These are phyloP conservation scores for Yueomyces sinensis DNA, from an alignment of 805 yeast species.

Conservation along the genomic window DNA sequence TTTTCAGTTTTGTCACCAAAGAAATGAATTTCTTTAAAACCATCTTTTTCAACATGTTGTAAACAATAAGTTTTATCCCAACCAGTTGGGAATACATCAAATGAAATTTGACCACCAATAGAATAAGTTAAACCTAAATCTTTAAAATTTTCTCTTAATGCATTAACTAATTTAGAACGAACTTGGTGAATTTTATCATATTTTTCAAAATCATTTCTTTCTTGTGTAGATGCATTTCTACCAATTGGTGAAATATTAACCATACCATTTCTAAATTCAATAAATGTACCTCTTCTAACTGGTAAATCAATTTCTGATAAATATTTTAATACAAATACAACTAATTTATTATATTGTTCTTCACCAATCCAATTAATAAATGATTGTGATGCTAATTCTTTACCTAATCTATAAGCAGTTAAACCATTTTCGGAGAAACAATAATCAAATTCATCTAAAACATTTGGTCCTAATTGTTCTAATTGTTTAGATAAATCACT, in stretches of 20 bases:
- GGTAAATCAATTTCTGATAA: constrained; percentile 82
- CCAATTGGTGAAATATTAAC: constrained; percentile 97
- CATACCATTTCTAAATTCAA: constrained; percentile 99
- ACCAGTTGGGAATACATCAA: constrained; percentile 99
- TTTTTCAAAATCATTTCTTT: constrained; percentile 85
- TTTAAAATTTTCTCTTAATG: constrained; percentile 70
- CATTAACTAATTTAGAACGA: constrained; percentile 75
- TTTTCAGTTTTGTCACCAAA: constrained; percentile 95
- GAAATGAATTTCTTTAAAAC: constrained; percentile 83
- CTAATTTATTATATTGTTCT: constrained; percentile 81
- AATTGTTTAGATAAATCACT: constrained; percentile 87
- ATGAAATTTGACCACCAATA: constrained; percentile 98
- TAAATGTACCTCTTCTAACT: constrained; percentile 95
- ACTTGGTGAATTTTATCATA: constrained; percentile 70
- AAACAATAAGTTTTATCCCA: constrained; percentile 99
- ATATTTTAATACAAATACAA: constrained; percentile 74
- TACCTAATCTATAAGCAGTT: constrained; percentile 89
- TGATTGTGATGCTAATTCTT: constrained; percentile 82
- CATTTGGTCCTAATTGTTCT: constrained; percentile 83
- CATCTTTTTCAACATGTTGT: constrained; percentile 78
- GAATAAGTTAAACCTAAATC: constrained; percentile 86
- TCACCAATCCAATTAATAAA: constrained; percentile 95
- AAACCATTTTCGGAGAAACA: constrained; percentile 96
- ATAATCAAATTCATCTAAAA: constrained; percentile 78
- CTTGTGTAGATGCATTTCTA: constrained; percentile 90